These are phyloP conservation scores for Fereydounia khargensis DNA, from an alignment of 1,284 basidiomycete species.

Conservation along the genomic window DNA sequence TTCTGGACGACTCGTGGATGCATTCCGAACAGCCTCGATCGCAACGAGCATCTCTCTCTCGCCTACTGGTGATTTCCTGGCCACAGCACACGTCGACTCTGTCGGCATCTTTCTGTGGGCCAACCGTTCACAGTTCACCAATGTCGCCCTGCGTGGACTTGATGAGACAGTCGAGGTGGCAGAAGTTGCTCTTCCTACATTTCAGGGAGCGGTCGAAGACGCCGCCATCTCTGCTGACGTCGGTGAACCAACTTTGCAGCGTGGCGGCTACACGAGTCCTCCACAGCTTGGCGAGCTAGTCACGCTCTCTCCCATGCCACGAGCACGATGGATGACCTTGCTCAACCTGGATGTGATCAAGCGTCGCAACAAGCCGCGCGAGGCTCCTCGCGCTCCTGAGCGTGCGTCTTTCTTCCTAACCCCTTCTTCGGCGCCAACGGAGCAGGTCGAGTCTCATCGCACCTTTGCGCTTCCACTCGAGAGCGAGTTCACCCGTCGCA, in stretches of 20 bases:
- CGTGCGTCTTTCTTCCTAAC: constrained; percentile 86
- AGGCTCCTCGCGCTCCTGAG: constrained; percentile 80
- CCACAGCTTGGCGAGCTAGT: constrained; percentile 63
- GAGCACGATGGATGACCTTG: constrained; percentile 91
- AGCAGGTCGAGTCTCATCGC: too few species aligned
- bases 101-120: constrained; percentile 95
- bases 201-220: constrained; percentile 55
- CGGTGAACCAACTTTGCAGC: constrained; percentile 59
- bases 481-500: constrained; percentile 36
- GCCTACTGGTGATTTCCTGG: constrained; percentile 91
- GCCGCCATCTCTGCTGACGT: constrained; percentile 74
- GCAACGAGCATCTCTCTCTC: constrained; percentile 90
- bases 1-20: constrained; percentile 85
- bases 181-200: constrained; percentile 24
- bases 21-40: constrained; percentile 82
- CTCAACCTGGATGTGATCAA: constrained; percentile 94
- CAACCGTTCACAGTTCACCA: constrained; percentile 88
- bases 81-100: constrained; percentile 88
- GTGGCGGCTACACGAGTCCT: constrained; percentile 40
- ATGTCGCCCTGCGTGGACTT: constrained; percentile 77
- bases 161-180: constrained; percentile 70
- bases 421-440: too few species aligned
- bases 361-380: constrained; percentile 87
- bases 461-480: constrained; percentile 14
- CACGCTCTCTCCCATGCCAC: constrained; percentile 86